Evolutionary conservation across 2,329 filamentous ascomycete genomes (phyloP), one percentile per base, ranked within the genome.

Genomic region (Clarireedia hainanense): DNA sequence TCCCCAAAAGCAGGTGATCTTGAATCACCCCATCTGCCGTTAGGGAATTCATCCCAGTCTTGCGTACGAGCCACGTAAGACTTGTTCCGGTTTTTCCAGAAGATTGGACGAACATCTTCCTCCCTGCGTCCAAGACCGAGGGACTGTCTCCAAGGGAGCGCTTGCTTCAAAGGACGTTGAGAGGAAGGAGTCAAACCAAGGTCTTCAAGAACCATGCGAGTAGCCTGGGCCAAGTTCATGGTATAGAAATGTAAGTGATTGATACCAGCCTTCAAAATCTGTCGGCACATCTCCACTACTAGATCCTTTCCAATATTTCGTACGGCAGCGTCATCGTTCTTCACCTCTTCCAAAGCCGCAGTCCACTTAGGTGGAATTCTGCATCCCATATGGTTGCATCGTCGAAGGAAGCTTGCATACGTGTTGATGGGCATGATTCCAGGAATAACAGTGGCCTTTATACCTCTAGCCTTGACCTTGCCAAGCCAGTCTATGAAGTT

Each of bases 31-130:
- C 94, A 99, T 72, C 94, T 88, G 47, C 94, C 94, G 76, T 99
- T 99, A 55, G 94, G 94, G 66, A 96, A 99, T 71, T 99, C 94
- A 67, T 99, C 94, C 94, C 94, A 99, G 64, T 96, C 92, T 70
- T 96, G 91, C 0, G 94, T 99, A 55, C 94, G 89, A 55, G 90
- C 85, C 55, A 99, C 85, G 67, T 99, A 99, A 4, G 91, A 96
- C 69, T 94, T 91, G 73, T 95, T 94, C 57, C 94, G 84, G 74
- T 97, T 96, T 65, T 92, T 86, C 94, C 94, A 99, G 80, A 99
- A 99, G 64, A 99, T 95, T 36, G 94, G 94, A 52, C 94, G 89
- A 45, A 99, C 94, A 68, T 96, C 95, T 74, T 99, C 94, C 48
- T 89, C 89, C 66, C 92, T 83, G 48, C 94, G 85, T 52, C 91